Evolutionary conservation across 805 yeast species (phyloP), one percentile per base, ranked within the genome.

Genomic region (Sungouiella thailandica): DNA sequence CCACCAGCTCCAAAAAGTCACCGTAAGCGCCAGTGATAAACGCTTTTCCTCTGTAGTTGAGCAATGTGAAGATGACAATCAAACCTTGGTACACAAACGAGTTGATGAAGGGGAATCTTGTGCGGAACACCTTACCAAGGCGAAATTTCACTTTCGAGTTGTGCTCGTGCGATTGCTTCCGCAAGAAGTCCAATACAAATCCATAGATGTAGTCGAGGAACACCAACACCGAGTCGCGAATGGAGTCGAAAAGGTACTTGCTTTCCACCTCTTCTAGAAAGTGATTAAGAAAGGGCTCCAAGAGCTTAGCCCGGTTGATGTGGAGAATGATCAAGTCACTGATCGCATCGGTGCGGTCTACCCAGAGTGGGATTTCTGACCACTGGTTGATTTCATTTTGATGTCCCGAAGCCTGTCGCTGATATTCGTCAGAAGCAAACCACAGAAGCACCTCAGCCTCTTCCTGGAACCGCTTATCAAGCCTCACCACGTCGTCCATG

Each of bases 81-180:
- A 73, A 56, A 2, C 77, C 74, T 45, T 73, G 78, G 47, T 72
- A 71, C 8, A 71, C 53, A 33, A 70, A 72, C 2, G 73, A 61
- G 43, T 68, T 70, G 33, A 70, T 61, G 37, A 70, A 70, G 12
- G 77, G 78, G 39, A 62, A 69, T 26, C 52, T 57, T 24, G 44
- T 53, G 43, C 60, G 55, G 58, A 61, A 72, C 36, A 50, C 55
- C 50, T 53, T 62, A 32, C 54, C 67, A 32, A 60, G 43, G 9
- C 51, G 45, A 7, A 46, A 22, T 8, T 12, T 13, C 8, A 11
- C 36, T 19, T 28, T 28, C 13, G 28, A 39, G 28, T 18, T 24
- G 28, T 25, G 29, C n/a, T 25, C 33, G n/a, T n/a, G n/a, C 22
- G 22, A 19, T 9, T 9, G 8, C 8, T 7, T 9, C 22, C 22